phyloP scores from a whole-genome alignment of 495 filamentous ascomycete genomes.

The Penicillium maclennaniae region DNA sequence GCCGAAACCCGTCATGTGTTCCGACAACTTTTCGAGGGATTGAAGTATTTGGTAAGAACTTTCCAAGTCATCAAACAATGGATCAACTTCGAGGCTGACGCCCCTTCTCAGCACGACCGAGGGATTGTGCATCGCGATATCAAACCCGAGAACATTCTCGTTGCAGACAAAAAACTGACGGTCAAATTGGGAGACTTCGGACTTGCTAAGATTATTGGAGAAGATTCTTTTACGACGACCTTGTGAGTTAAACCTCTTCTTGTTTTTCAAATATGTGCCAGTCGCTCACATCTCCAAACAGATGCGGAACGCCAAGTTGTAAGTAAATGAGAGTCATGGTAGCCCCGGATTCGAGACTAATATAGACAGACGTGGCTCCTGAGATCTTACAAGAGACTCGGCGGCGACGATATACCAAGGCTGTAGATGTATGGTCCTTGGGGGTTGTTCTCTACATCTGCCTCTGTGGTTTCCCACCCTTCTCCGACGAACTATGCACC shows the following conservation, averaged over 20 bases:
- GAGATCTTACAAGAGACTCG: conserved; percentile 81
- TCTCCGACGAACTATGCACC: conserved; percentile 86
- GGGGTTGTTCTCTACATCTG: conserved; percentile 99
- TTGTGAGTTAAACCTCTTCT: conserved; percentile 53
- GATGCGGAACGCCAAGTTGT: conserved; percentile 91
- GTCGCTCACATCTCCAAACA: conserved; percentile 24
- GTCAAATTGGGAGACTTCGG: conserved; percentile 98
- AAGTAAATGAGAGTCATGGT: conserved; percentile 26
- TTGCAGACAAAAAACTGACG: conserved; percentile 75
- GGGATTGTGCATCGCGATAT: conserved; percentile 98
- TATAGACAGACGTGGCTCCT: conserved; percentile 76
- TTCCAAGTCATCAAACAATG: background rate
- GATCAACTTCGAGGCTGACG: conserved; percentile 31
- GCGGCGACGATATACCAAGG: conserved; percentile 84
- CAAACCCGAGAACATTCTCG: conserved; percentile 96
- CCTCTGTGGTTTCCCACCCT: conserved; percentile 95
- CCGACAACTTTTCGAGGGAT: conserved; percentile 82
- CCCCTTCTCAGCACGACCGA: conserved; percentile 73
- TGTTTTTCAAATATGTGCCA: background rate
- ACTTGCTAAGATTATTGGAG: conserved; percentile 96
- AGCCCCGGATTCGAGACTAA: conserved; percentile 12
- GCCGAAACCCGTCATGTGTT: conserved; percentile 81
- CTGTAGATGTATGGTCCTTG: conserved; percentile 95
- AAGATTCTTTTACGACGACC: conserved; percentile 97
- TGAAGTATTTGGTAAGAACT: conserved; percentile 84